Base-by-base conservation (phyloP, 352 stramenopile species). In the Pythium phragmitis region DNA sequence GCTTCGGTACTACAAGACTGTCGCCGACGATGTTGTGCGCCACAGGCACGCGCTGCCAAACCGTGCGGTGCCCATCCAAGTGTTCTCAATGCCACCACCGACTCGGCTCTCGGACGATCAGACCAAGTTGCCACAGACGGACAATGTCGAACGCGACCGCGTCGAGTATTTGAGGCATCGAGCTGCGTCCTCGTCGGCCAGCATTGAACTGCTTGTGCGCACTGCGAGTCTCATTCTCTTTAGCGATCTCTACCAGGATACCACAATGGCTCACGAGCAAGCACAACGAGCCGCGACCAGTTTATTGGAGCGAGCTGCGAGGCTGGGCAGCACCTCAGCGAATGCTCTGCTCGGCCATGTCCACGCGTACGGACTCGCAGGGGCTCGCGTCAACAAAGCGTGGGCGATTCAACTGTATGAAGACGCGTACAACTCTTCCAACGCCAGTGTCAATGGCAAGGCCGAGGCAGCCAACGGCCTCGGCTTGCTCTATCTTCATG, bases 1-100 rank as follows among this genome's bases (percentile, higher is more conserved):
- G 4, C 52, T 96, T 26, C 59, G 67, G 21, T 77, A 92, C 73
- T 96, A 96, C 74, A 89, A 92, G 53, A 71, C 73, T 13, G 87
- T 81, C 0, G 88, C 87, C 0, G 79, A 83, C 39, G 69, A 74
- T 13, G 77, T 86, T 33, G 77, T 85, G 4, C 55, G 63, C 0
- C 49, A 65, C 42, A 53, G 57, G 7, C 63, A 65, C n/a, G 63
- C 49, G 0, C 42, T 62, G 34, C 68, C 26, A 56, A 82, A 55
- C 56, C 50, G 13, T 48, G 47, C 9, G 19, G 63, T 56, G 7
- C 63, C 75, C 1, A 59, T 79, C 7, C 73, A 83, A 48, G 42
- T 80, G 16, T 88, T 79, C 59, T 68, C 75, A 0, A 72, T 66
- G 4, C 72, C 75, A 28, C 33, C 70, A 14, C 74, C 70, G 13